phyloP scores from a whole-genome alignment of 192 early-diverging fungal genomes.

The Coemansia sp. region DNA sequence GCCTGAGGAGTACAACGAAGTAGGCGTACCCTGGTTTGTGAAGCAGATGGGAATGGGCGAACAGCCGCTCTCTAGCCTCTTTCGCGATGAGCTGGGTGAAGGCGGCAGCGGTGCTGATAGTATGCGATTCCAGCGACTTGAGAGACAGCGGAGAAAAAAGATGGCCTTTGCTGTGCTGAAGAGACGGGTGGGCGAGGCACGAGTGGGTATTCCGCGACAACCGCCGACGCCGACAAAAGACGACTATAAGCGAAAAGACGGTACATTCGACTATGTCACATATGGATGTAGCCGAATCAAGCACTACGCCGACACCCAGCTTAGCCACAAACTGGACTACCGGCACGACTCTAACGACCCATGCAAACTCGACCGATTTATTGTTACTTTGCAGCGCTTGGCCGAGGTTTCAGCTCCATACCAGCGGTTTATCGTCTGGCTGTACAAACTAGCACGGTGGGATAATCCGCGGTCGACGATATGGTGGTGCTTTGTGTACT shows the following conservation, averaged over 20 bases:
- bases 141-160: constrained; percentile 37
- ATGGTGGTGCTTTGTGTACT: constrained; percentile 53
- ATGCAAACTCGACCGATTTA: constrained; percentile 48
- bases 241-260: constrained; percentile 27
- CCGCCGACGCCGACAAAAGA: constrained; percentile 19
- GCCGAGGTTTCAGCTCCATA: constrained; percentile 53
- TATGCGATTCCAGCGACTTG: background rate
- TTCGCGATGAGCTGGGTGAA: constrained; percentile 23
- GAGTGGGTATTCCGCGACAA: constrained; percentile 45
- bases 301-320: constrained; percentile 48
- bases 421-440: constrained; percentile 51
- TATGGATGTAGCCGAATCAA: constrained; percentile 27
- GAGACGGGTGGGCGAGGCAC: constrained; percentile 42
- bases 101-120: background rate
- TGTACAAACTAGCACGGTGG: constrained; percentile 52
- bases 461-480: constrained; percentile 40
- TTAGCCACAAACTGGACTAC: constrained; percentile 49
- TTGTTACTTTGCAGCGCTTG: constrained; percentile 49
- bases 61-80: constrained; percentile 43
- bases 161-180: constrained; percentile 46
- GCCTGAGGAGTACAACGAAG: constrained; percentile 37
- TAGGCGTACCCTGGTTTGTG: constrained; percentile 40
- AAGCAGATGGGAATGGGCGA: constrained; percentile 52
- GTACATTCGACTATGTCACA: constrained; percentile 36
- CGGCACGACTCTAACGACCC: constrained; percentile 49